Percentiles rank a stretch among this genome's conserved stretches.
Conservation (phyloP, 768 basidiomycete genomes). For the Epithele typhae region DNA sequence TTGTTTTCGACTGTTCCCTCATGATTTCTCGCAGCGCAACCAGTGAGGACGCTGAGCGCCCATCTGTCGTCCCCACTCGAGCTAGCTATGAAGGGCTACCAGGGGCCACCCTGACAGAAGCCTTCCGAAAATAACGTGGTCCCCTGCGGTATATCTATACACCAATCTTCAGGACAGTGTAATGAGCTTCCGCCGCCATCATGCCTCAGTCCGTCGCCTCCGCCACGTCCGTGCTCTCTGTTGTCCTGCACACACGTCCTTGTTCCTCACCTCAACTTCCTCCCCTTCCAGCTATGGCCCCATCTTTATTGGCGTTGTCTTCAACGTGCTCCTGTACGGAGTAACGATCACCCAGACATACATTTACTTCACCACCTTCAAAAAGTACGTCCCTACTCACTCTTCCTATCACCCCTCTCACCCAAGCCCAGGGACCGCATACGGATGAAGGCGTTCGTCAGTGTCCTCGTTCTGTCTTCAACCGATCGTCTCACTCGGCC, state of each 20-base stretch:
- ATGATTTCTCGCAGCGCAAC: no score
- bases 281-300: conserved; percentile 37
- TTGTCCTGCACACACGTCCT: neutral
- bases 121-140: no score
- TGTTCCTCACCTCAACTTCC: neutral
- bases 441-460: conserved; percentile 45
- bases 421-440: conserved; percentile 33
- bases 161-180: no score
- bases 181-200: no score
- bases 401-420: neutral
- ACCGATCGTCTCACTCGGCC: no score
- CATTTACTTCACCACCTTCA: conserved; percentile 42
- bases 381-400: conserved; percentile 23
- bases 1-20: no score
- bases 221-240: conserved; percentile 5
- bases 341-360: conserved; percentile 47
- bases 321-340: conserved; percentile 45
- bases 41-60: no score
- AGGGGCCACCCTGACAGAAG: no score
- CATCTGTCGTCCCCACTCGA: no score
- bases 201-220: conserved; percentile 14
- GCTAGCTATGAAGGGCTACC: no score
- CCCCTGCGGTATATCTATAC: no score
- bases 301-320: conserved; percentile 41
- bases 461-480: conserved; percentile 5